Evolutionary conservation across 371 early-diverging fungal genomes (phyloP), one percentile per base, ranked within the genome.

Genomic region (Chytridium lagenaria): DNA sequence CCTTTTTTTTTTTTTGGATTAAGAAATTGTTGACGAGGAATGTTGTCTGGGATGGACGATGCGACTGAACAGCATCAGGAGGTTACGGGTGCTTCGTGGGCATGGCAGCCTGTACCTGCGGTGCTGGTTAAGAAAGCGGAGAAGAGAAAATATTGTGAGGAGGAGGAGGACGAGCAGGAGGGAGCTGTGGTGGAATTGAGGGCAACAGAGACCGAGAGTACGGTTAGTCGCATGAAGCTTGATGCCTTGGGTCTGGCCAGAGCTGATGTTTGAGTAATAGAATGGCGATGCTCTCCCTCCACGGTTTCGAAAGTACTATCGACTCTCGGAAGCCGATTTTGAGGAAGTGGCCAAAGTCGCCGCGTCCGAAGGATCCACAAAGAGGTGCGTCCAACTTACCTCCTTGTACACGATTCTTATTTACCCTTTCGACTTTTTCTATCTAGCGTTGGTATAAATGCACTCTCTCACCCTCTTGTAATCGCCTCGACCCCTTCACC

Each of bases 391-490:
- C 26, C 57, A 57, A 26, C 57, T 10, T 10, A 57, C 5, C 10
- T 23, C 57, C 26, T 57, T 26, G 10, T 10, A 26, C 57, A 30
- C n/a, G 12, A 19, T 63, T 63, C 19, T 63, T 28, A 28, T 30
- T 23, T 30, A 22, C 12, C 26, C 7, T n/a, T 68, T 34, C 22
- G 52, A 15, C 15, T 19, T 7, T 16, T 30, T 31, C n/a, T 31
- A 19, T 7, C n/a, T n/a, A 12, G 28, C 10, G 10, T 55, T 68
- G 16, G 7, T 51, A 30, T 22, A 52, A 59, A 10, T 81, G 81
- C 61, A 26, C 34, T 1, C 68, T 78, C 2, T 37, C 81, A 7
- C 72, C 72, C 3, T 55, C 68, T 2, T 81, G 81, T 69, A 28
- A 51, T 12, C 34, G 26, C 19, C 75, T 77, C 5, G 49, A 57